These are phyloP conservation scores for Ceratopteris richardii DNA, from an alignment of 75 land plant species.

Conservation along the genomic window DNA sequence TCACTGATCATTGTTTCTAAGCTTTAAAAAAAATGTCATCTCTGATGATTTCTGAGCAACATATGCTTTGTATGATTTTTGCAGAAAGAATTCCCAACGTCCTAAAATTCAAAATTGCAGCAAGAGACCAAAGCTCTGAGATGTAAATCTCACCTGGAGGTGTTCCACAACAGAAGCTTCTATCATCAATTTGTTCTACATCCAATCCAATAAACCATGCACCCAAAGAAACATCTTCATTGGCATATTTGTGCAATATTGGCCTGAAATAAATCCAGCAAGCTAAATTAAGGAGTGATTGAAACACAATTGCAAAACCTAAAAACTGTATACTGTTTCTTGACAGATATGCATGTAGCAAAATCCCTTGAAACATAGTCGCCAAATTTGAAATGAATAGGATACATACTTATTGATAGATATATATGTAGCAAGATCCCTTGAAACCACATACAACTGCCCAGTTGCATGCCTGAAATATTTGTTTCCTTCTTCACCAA, in stretches of 20 bases:
- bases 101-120: no score
- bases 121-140: no score
- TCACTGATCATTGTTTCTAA: no score
- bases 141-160: conserved; percentile 78
- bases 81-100: not conserved
- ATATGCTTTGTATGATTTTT: not conserved
- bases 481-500: conserved; percentile 79
- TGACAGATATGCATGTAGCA: not conserved
- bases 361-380: not conserved
- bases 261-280: conserved; percentile 25
- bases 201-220: conserved; percentile 90
- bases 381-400: no score
- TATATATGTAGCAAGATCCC: no score
- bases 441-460: conserved; percentile 73
- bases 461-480: conserved; percentile 90
- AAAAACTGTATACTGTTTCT: not conserved
- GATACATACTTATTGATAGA: conserved; percentile 59
- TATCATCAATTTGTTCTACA: conserved; percentile 81
- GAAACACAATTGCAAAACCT: no score
- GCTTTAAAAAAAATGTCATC: no score
- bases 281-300: not conserved
- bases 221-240: conserved; percentile 85
- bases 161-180: conserved; percentile 89
- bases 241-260: no score
- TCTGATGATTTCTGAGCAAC: no score